Percentiles rank a stretch among this genome's conserved stretches.
These are phyloP conservation scores for Suillus lakei DNA, from an alignment of 768 basidiomycete genomes.

Conservation along the genomic window DNA sequence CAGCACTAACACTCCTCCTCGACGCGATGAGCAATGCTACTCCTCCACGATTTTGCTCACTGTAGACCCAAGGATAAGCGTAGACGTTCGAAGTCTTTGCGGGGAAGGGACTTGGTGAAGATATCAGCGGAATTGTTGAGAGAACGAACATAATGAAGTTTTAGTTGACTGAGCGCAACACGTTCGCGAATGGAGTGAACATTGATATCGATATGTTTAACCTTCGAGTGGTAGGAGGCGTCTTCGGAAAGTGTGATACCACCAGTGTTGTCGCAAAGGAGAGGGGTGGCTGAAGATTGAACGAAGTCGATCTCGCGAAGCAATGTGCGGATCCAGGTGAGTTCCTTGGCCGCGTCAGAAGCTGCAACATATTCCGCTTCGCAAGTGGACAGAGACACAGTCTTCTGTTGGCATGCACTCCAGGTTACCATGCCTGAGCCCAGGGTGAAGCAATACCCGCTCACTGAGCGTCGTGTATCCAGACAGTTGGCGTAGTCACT, in stretches of 20 bases:
- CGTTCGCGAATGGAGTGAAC: neutral
- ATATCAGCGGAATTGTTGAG: neutral
- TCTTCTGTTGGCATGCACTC: too few species aligned
- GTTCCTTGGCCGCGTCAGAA: neutral
- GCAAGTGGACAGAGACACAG: too few species aligned
- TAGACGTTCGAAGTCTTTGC: neutral
- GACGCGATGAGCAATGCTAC: too few species aligned
- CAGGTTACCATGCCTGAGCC: too few species aligned
- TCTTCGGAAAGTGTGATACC: neutral
- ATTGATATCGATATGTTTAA: neutral
- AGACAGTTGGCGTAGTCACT: too few species aligned
- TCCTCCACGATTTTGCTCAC: too few species aligned
- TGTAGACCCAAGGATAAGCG: neutral
- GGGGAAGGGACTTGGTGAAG: neutral
- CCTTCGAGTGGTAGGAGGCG: neutral
- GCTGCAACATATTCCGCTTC: neutral
- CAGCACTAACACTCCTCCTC: neutral
- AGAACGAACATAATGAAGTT: neutral
- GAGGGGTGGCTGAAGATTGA: neutral
- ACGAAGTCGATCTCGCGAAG: neutral
- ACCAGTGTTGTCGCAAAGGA: neutral
- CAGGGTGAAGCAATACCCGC: too few species aligned
- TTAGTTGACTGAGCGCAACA: rapidly evolving
- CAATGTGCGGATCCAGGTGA: neutral
- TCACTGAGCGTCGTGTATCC: too few species aligned